A percentile compares a stretch with the other conserved stretches of the same genome.
phyloP scores from a whole-genome alignment of 2,329 filamentous ascomycete species.

The Dendryphion nanum region DNA sequence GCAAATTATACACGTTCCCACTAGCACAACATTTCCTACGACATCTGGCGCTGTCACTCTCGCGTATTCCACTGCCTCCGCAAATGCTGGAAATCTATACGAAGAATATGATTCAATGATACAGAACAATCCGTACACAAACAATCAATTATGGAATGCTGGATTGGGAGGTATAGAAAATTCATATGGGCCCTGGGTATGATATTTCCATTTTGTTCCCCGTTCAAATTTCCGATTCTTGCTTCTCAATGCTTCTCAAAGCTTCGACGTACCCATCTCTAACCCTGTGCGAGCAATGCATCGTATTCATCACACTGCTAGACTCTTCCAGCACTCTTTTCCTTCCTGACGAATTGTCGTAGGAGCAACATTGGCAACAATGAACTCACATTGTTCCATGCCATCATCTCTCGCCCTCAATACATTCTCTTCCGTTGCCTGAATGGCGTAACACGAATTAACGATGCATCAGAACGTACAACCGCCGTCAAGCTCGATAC shows the following conservation, averaged over 20 bases:
- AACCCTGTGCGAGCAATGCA: neutral
- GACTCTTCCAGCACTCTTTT: neutral
- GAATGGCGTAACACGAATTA: constrained; percentile 6
- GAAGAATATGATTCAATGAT: constrained; percentile 19
- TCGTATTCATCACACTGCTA: constrained; percentile 1
- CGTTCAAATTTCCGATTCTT: constrained; percentile 3
- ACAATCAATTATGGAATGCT: constrained; percentile 11
- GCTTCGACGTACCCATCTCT: too few species aligned
- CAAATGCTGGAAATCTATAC: constrained; percentile 16
- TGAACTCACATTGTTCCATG: neutral
- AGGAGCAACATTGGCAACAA: constrained; percentile 1
- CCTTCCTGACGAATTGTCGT: constrained; percentile 1
- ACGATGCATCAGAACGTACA: constrained; percentile 5
- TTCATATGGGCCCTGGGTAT: constrained; percentile 17
- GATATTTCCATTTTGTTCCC: constrained; percentile 5
- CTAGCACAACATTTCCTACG: constrained; percentile 3
- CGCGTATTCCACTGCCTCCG: constrained; percentile 12
- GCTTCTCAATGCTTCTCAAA: too few species aligned
- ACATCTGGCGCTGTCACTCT: constrained; percentile 4
- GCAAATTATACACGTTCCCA: constrained; percentile 8
- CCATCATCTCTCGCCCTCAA: neutral
- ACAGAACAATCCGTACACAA: constrained; percentile 6
- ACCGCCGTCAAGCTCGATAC: neutral
- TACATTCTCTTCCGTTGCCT: too few species aligned
- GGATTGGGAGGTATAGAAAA: constrained; percentile 8